These are phyloP conservation scores for Brassica incana DNA, from an alignment of 345 rosid genomes.

Conservation along the genomic window DNA sequence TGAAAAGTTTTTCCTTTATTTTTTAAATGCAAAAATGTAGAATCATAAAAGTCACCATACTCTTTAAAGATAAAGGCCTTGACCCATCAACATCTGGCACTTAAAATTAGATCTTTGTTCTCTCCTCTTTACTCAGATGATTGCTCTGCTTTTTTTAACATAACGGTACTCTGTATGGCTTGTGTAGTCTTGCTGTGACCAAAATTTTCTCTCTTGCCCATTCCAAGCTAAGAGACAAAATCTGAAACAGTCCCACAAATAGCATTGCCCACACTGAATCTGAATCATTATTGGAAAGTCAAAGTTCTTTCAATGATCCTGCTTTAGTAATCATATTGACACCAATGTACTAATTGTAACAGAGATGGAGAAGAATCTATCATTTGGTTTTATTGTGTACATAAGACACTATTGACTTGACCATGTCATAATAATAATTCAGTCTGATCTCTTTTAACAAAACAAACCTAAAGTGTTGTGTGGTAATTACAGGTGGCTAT, in stretches of 20 bases:
- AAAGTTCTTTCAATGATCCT: slow-evolving; percentile 28
- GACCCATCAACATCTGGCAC: slow-evolving; percentile 84
- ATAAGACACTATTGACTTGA: not conserved
- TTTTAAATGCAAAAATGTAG: slow-evolving; percentile 5
- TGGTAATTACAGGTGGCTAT: slow-evolving; percentile 72
- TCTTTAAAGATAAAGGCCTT: slow-evolving; percentile 42
- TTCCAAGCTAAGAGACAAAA: slow-evolving; percentile 39
- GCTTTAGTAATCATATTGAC: slow-evolving; percentile 31
- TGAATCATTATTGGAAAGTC: slow-evolving; percentile 32
- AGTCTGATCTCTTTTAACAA: not conserved
- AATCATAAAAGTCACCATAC: slow-evolving; percentile 36
- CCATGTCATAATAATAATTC: not conserved
- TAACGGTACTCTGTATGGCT: slow-evolving; percentile 13
- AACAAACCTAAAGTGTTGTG: not conserved
- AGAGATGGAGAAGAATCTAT: slow-evolving; percentile 13
- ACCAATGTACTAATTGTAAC: slow-evolving; percentile 17
- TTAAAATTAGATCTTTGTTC: slow-evolving; percentile 52
- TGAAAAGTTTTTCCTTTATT: slow-evolving; percentile 31
- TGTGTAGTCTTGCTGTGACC: slow-evolving; percentile 41
- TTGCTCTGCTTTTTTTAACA: slow-evolving; percentile 16
- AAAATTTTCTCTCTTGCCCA: slow-evolving; percentile 24
- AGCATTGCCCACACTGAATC: slow-evolving; percentile 36
- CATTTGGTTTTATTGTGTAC: not conserved
- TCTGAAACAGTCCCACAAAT: slow-evolving; percentile 36
- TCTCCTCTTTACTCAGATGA: slow-evolving; percentile 1